Evolutionary conservation across 768 basidiomycete species (phyloP), one percentile per base, ranked within the genome.

Genomic region (Tulasnella calospora): DNA sequence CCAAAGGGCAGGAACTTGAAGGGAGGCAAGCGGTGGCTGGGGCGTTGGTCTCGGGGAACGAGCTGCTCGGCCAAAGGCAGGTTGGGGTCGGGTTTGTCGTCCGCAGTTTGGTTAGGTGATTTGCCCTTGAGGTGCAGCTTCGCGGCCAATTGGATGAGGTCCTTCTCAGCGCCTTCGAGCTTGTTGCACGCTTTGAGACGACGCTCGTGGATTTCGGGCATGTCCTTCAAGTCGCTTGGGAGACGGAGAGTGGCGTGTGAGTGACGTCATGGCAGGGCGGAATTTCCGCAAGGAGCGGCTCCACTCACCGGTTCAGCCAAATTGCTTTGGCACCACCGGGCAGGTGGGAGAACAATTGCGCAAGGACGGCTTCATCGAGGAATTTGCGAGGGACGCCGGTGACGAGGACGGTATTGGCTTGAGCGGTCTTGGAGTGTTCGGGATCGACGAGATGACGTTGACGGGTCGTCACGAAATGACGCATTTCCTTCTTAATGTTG

Each of bases 291-390:
- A 23, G 27, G 78, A 88, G 57, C 78, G 61, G 13, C 61, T 13
- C 61, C 61, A 40, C 38, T 67, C 30, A 91, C 91, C 93, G 88
- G 83, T 96, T 97, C 51, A 99, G 88, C 96, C 97, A 99, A 47
- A 99, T 90, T 80, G 90, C 89, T 82, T 91, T 91, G 10, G 96
- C 92, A 21, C 96, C 96, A 13, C 96, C 96, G 0, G 97, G 97
- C 3, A 98, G 88, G 77, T 78, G 88, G n/a, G 89, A 88, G 84
- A 94, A 96, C 17, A 97, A 84, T 72, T 89, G 86, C 57, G 83
- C 85, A 38, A 98, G 87, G 4, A 90, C 90, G 9, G 86, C 84
- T 81, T 92, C 91, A 51, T 91, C 90, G 75, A 98, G 89, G 82
- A 91, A 95, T 71, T 89, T 88, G 41, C 87, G 85, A 9, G 96